phyloP scores from a whole-genome alignment of 2,329 filamentous ascomycete species.

The Penicillium nordicum region DNA sequence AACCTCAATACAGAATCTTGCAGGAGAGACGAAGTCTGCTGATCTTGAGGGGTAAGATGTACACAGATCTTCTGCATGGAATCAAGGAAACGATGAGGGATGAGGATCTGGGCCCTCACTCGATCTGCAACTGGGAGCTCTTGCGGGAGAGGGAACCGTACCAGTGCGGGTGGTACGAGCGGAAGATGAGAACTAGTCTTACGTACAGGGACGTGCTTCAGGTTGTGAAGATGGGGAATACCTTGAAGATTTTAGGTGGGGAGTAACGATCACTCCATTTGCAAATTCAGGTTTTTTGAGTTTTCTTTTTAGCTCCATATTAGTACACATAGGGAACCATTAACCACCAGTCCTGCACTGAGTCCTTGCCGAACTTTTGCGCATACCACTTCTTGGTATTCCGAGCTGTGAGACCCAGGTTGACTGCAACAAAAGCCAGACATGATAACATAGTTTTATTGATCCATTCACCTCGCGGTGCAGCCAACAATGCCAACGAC shows the following conservation, averaged over 20 bases:
- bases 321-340: conserved; percentile 63
- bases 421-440: conserved; percentile 69
- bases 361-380: conserved; percentile 66
- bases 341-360: conserved; percentile 62
- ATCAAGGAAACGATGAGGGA: conserved; percentile 60
- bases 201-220: conserved; percentile 81
- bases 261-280: conserved; percentile 14
- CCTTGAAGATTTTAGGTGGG: conserved; percentile 53
- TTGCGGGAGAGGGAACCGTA: conserved; percentile 44
- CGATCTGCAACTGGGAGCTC: conserved; percentile 57
- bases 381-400: conserved; percentile 77
- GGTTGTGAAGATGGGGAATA: conserved; percentile 69
- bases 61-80: conserved; percentile 58
- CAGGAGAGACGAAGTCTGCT: conserved; percentile 77
- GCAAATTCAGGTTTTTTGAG: not conserved
- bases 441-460: conserved; percentile 73
- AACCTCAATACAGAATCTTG: conserved; percentile 57
- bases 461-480: conserved; percentile 61
- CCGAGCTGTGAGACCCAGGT: conserved; percentile 76
- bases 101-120: conserved; percentile 53
- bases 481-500: conserved; percentile 69
- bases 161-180: conserved; percentile 43
- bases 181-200: conserved; percentile 56
- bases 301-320: not conserved
- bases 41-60: conserved; percentile 53